phyloP scores from a whole-genome alignment of 495 filamentous ascomycete genomes.

The Podospora tetraspora region DNA sequence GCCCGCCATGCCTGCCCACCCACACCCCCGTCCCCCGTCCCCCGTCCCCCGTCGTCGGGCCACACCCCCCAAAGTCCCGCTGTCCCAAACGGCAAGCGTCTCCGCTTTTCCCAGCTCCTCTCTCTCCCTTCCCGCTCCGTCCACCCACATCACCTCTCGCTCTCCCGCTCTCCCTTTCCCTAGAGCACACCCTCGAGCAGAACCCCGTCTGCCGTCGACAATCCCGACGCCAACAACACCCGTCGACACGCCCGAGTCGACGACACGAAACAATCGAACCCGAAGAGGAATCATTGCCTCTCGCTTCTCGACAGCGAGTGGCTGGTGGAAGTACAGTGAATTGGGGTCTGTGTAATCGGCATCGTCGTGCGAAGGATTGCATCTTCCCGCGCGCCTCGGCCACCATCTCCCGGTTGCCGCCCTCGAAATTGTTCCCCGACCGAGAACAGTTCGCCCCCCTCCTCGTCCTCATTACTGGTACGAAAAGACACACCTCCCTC shows the following conservation, averaged over 20 bases:
- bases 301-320: not conserved
- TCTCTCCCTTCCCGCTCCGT: constrained; percentile 6
- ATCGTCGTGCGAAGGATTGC: constrained; percentile 3
- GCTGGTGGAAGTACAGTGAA: not conserved
- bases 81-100: constrained; percentile 2
- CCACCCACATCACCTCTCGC: constrained; percentile 7
- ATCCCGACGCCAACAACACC: constrained; percentile 1
- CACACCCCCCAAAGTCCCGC: not conserved
- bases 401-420: constrained; percentile 10
- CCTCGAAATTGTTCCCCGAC: constrained; percentile 8
- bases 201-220: constrained; percentile 2
- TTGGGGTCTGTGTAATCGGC: constrained; percentile 6
- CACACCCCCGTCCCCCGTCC: constrained; percentile 2
- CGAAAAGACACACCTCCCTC: not conserved
- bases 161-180: constrained; percentile 1
- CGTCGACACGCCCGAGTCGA: not conserved
- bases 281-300: not conserved
- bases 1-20: not conserved
- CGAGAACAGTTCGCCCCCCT: not conserved
- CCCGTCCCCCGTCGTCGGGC: not conserved
- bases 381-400: constrained; percentile 20
- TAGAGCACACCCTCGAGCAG: not conserved
- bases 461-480: not conserved
- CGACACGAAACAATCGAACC: not conserved
- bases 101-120: constrained; percentile 10